A percentile compares a stretch with the other conserved stretches of the same genome.
These are phyloP conservation scores for Rhodotorula sp. DNA, from an alignment of 1,284 basidiomycete genomes.

Conservation along the genomic window DNA sequence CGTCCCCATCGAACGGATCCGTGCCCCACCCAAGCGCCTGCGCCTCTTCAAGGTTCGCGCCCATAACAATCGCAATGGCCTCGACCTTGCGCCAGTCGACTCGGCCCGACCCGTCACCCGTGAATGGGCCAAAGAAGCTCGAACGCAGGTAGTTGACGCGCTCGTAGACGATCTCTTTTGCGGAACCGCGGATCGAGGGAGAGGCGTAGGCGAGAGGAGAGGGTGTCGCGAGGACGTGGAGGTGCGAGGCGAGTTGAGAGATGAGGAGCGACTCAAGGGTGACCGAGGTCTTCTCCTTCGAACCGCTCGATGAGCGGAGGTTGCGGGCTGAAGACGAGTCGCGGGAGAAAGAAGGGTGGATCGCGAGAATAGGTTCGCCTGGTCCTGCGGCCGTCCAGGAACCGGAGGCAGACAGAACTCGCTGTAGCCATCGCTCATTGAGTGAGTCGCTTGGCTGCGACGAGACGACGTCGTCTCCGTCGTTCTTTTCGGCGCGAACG, in stretches of 20 bases:
- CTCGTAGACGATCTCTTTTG: constrained; percentile 33
- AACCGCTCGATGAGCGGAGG: background rate
- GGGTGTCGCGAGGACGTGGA: constrained; percentile 29
- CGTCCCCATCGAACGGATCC: background rate
- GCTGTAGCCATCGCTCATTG: constrained; percentile 11
- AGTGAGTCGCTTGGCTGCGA: constrained; percentile 2
- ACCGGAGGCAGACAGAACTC: background rate
- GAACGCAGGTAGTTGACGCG: background rate
- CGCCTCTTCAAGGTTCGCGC: constrained; percentile 24
- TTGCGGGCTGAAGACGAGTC: background rate
- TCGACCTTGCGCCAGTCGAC: constrained; percentile 32
- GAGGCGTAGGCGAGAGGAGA: background rate
- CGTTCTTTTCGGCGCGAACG: background rate
- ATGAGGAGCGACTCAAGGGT: background rate
- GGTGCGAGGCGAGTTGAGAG: constrained; percentile 16
- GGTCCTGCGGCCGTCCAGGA: background rate
- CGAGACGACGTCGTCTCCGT: background rate
- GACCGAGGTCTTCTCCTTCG: background rate
- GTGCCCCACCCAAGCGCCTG: constrained; percentile 8
- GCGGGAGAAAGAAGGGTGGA: constrained; percentile 5
- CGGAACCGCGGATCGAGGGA: constrained; percentile 9
- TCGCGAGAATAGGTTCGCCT: background rate
- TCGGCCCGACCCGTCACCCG: constrained; percentile 10
- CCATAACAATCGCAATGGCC: constrained; percentile 19
- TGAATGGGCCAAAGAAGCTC: constrained; percentile 21